Evolutionary conservation across 1,284 basidiomycete genomes (phyloP), one percentile per base, ranked within the genome.

Genomic region (Phellopilus nigrolimitatus): DNA sequence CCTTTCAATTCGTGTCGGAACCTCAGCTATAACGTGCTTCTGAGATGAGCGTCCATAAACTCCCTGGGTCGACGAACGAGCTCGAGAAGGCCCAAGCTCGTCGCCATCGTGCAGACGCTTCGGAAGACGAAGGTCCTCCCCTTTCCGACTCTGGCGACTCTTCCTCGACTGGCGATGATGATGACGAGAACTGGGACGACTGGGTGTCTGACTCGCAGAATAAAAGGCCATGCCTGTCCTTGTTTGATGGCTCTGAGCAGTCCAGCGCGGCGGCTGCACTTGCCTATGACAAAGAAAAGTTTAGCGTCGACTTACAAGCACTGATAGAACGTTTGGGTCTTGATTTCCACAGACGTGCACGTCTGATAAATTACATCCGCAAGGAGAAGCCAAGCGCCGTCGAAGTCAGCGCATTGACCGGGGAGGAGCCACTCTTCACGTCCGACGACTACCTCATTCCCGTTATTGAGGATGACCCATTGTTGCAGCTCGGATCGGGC

Each of bases 311-410:
- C 62, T 57, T 92, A n/a, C 68, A 76, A 38, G 68, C 67, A 1
- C 59, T 72, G 4, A 80, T 72, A 55, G 63, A 64, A 41, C 70
- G 65, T 34, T 64, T 89, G 47, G 72, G 84, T 87, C 64, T 82
- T 39, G 81, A 84, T 64, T 80, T 85, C 55, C 84, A 92, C 66
- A 79, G 80, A 39, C 71, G 80, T 15, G 86, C 93, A 59, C 79
- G 88, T 41, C 68, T 97, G 47, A 82, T 97, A 65, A 95, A 97
- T 67, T 89, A 80, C 65, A 91, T 95, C 59, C 74, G 93, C 50
- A 86, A 82, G 68, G 72, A 81, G 85, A 81, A 79, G 67, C 71
- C 73, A 25, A 66, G 71, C 1, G 66, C 76, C 2, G 57, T 64
- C 10, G 71, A 74, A 31, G 71, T 80, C 3, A 59, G 62, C 12